A percentile compares a stretch with the other conserved stretches of the same genome.
phyloP scores from a whole-genome alignment of 2,329 filamentous ascomycete genomes.

The Botryosphaeria agaves region DNA sequence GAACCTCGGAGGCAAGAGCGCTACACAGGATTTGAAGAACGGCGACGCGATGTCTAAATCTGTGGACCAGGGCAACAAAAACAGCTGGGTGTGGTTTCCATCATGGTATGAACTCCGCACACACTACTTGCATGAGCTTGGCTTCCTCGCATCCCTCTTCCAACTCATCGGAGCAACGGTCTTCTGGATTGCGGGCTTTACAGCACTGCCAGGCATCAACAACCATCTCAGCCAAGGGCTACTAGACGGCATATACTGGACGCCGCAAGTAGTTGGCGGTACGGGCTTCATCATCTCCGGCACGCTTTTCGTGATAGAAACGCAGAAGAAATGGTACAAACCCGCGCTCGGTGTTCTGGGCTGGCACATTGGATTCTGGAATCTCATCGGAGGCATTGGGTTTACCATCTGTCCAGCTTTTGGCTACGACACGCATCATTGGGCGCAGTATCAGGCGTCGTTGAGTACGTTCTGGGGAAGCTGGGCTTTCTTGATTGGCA shows the following conservation, averaged over 20 bases:
- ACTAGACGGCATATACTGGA: slow-evolving; percentile 41
- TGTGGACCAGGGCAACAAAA: slow-evolving; percentile 5
- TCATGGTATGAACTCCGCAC: slow-evolving; percentile 35
- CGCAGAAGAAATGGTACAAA: slow-evolving; percentile 44
- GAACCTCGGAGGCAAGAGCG: no score
- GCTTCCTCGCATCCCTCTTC: slow-evolving; percentile 40
- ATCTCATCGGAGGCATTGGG: slow-evolving; percentile 36
- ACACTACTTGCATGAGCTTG: slow-evolving; percentile 44
- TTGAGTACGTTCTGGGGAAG: slow-evolving; percentile 11
- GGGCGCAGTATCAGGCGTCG: slow-evolving; percentile 11
- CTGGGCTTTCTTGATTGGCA: slow-evolving; percentile 14
- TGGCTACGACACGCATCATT: slow-evolving; percentile 9
- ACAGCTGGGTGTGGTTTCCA: slow-evolving; percentile 42
- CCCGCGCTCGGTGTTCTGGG: slow-evolving; percentile 40
- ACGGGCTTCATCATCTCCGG: slow-evolving; percentile 41
- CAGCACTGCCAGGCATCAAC: slow-evolving; percentile 38
- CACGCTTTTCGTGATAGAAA: slow-evolving; percentile 47
- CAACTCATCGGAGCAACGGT: slow-evolving; percentile 43
- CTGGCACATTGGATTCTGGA: slow-evolving; percentile 53
- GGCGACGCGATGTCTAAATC: no score
- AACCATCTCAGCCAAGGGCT: slow-evolving; percentile 29
- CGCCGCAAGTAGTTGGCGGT: slow-evolving; percentile 45
- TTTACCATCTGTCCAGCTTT: slow-evolving; percentile 12
- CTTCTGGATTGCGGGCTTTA: slow-evolving; percentile 48
- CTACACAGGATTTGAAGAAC: no score